Percentiles rank a stretch among this genome's conserved stretches.
phyloP scores from a whole-genome alignment of 2,329 filamentous ascomycete species.

The Stenocarpella maydis region DNA sequence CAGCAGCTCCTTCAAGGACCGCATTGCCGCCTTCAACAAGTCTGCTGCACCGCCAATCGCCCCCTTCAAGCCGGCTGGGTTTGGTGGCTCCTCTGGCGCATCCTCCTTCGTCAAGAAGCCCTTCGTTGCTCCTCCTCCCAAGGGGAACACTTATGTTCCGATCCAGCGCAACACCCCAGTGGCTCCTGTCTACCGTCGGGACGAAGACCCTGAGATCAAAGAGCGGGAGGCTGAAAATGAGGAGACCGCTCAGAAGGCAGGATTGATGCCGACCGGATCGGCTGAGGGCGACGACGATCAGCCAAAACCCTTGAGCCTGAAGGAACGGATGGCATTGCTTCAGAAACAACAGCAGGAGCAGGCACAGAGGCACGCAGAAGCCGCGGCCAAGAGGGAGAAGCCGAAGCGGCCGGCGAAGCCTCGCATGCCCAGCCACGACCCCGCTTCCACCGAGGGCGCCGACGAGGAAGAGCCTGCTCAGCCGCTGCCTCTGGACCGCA shows the following conservation, averaged over 20 bases:
- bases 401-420: slow-evolving; percentile 77
- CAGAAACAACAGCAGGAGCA: slow-evolving; percentile 95
- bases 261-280: slow-evolving; percentile 56
- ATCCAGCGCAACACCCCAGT: slow-evolving; percentile 74
- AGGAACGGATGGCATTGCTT: slow-evolving; percentile 92
- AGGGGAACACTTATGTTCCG: slow-evolving; percentile 88
- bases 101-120: slow-evolving; percentile 92
- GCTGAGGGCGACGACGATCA: slow-evolving; percentile 74
- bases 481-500: slow-evolving; percentile 52
- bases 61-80: slow-evolving; percentile 84
- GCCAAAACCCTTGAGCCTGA: slow-evolving; percentile 91
- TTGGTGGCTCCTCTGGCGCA: slow-evolving; percentile 58
- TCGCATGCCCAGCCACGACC: slow-evolving; percentile 58
- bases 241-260: slow-evolving; percentile 74
- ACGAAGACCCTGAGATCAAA: slow-evolving; percentile 81
- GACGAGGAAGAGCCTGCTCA: slow-evolving; percentile 47
- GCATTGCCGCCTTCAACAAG: slow-evolving; percentile 97
- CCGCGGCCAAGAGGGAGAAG: slow-evolving; percentile 84
- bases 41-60: slow-evolving; percentile 82
- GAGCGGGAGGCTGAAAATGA: slow-evolving; percentile 71
- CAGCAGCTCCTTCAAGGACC: slow-evolving; percentile 85
- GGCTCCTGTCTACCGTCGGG: slow-evolving; percentile 81
- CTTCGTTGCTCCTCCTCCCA: slow-evolving; percentile 94
- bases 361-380: slow-evolving; percentile 81
- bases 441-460: slow-evolving; percentile 39